Conservation (phyloP, 495 filamentous ascomycete species). For the Friedmanniomyces endolithicus region DNA sequence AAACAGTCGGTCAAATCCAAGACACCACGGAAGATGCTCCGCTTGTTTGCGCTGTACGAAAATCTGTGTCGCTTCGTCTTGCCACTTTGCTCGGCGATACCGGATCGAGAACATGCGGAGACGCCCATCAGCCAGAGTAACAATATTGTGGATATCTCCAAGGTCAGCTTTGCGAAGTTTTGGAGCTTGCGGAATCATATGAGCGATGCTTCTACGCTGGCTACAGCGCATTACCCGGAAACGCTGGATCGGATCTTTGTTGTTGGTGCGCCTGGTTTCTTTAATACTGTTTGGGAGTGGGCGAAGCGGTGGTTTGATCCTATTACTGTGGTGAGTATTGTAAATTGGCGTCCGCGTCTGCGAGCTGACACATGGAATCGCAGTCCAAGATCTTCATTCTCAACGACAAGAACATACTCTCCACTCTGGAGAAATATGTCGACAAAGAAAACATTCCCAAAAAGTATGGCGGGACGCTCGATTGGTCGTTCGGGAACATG, state of each 20-base stretch:
- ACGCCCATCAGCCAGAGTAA: constrained; percentile 63
- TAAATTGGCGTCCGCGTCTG: neutral
- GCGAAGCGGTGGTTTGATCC: constrained; percentile 95
- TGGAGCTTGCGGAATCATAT: constrained; percentile 86
- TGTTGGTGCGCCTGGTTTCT: constrained; percentile 80
- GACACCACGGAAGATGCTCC: constrained; percentile 49
- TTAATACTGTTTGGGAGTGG: constrained; percentile 90
- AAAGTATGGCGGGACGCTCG: constrained; percentile 70
- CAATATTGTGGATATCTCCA: constrained; percentile 79
- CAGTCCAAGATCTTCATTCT: constrained; percentile 83
- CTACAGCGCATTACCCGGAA: constrained; percentile 88
- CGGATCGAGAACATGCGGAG: constrained; percentile 52
- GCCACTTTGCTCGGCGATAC: constrained; percentile 62
- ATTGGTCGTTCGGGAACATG: constrained; percentile 63
- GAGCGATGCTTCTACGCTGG: constrained; percentile 74
- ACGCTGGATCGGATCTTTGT: constrained; percentile 81
- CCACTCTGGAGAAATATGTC: constrained; percentile 67
- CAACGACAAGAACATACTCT: constrained; percentile 50
- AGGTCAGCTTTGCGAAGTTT: constrained; percentile 77
- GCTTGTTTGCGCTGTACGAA: constrained; percentile 80
- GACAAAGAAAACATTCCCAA: constrained; percentile 69
- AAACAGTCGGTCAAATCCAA: constrained; percentile 35
- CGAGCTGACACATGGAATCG: neutral
- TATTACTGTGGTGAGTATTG: constrained; percentile 48
- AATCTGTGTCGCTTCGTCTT: constrained; percentile 77